Evolutionary conservation across 2,329 filamentous ascomycete species (phyloP), one percentile per base, ranked within the genome.

Genomic region (Grosmannia clavigera): DNA sequence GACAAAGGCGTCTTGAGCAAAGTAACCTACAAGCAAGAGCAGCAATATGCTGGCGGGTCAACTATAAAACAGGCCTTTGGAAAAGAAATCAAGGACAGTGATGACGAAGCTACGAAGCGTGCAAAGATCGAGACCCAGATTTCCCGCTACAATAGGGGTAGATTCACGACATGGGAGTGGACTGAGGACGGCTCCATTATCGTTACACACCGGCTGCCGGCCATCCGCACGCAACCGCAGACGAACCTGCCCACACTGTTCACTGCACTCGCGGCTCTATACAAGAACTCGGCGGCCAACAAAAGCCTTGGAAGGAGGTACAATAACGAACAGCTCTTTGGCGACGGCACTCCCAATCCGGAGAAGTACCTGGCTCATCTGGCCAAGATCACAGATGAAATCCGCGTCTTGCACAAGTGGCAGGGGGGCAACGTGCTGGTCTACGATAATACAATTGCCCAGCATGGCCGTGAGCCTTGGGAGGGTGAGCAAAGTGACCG

Each of bases 401-500:
- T 68, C n/a, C 56, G 66, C 9, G 58, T 68, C 11, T 35, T 59
- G 29, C 51, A 60, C 33, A 52, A 38, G 22, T 55, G 54, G 19
- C 54, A 68, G 65, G 22, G 10, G 35, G 59, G 59, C 31, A 56
- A 61, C 25, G 38, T 61, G n/a, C 50, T 57, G 19, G 59, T 61
- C 3, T 57, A 58, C 51, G 56, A 61, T 55, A 69, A 68, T 40
- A 65, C 65, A 57, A 62, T 65, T 3, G 64, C 67, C 4, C 67
- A 68, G 58, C 67, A 68, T 53, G 65, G 62, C 6, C 57, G 65
- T 22, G 66, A 67, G 50, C 66, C 65, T 0, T 68, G 66, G 67
- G 33, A 22, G 12, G 55, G 55, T 19, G 55, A 56, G 11, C 38
- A 67, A 19, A 22, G n/a, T 6, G 55, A 56, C 25, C 55, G 55